Conservation (phyloP, 768 basidiomycete genomes). For the Gloeopeniophorella convolvens region DNA sequence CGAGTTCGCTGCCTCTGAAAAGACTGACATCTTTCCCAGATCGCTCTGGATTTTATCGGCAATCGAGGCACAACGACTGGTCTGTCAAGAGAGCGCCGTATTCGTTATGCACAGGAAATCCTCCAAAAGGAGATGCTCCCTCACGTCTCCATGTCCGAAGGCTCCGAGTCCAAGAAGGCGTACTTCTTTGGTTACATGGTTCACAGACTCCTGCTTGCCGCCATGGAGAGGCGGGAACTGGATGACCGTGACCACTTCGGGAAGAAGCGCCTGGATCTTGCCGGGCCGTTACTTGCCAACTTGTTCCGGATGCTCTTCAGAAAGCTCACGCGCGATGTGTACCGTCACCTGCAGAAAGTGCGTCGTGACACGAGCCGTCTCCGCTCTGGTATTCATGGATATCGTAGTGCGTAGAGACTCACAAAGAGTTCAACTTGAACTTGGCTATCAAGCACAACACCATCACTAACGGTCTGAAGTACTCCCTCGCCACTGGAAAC, state of each 20-base stretch:
- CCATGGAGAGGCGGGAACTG: conserved; percentile 87
- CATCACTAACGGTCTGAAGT: conserved; percentile 96
- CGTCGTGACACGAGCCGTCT: conserved; percentile 8
- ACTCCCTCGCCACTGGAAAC: conserved; percentile 96
- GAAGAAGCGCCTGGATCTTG: conserved; percentile 94
- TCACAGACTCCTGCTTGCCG: conserved; percentile 88
- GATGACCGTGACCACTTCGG: conserved; percentile 99
- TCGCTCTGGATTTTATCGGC: conserved; percentile 94
- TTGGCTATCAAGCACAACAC: conserved; percentile 94
- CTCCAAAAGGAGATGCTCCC: conserved; percentile 98
- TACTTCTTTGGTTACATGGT: conserved; percentile 99
- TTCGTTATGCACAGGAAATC: conserved; percentile 96
- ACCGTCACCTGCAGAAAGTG: conserved; percentile 95
- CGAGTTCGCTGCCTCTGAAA: background rate
- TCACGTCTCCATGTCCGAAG: conserved; percentile 93
- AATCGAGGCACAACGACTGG: conserved; percentile 95
- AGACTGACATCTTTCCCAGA: conserved; percentile 28
- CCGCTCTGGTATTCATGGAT: conserved; percentile 6
- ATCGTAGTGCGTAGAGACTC: conserved; percentile 86
- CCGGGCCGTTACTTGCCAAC: conserved; percentile 93
- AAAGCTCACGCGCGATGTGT: conserved; percentile 95
- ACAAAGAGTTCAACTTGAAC: conserved; percentile 89
- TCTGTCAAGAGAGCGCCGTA: conserved; percentile 84
- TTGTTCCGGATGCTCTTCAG: conserved; percentile 97
- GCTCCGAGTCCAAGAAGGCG: conserved; percentile 96